These are phyloP conservation scores for Trypanosomatidae sp. DNA, from an alignment of 208 protist genomes.

Conservation along the genomic window DNA sequence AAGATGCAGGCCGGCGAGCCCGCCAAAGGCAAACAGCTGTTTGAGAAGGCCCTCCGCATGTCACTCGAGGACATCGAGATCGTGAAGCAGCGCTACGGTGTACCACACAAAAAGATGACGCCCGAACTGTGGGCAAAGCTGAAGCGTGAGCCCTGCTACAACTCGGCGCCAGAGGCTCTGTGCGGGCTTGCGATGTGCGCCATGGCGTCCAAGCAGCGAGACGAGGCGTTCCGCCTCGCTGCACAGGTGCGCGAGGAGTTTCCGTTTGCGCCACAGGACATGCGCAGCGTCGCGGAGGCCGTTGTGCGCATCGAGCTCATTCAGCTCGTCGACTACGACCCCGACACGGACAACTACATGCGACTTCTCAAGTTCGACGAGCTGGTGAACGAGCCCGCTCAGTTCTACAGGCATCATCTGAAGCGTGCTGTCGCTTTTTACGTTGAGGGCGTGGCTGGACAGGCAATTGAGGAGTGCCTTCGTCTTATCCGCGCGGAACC, in stretches of 20 bases:
- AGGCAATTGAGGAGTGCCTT: constrained; percentile 77
- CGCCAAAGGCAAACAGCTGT: constrained; percentile 68
- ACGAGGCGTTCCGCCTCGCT: constrained; percentile 47
- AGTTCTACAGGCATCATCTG: constrained; percentile 71
- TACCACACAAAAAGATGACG: constrained; percentile 75
- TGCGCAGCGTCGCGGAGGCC: constrained; percentile 72
- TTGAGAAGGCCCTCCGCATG: constrained; percentile 57
- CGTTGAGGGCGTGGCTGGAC: constrained; percentile 59
- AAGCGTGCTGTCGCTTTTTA: constrained; percentile 76
- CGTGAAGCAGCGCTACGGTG: constrained; percentile 54
- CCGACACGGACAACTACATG: constrained; percentile 80
- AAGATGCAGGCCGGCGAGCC: constrained; percentile 73
- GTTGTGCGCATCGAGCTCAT: constrained; percentile 87
- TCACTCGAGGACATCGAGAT: constrained; percentile 51
- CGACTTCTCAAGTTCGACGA: constrained; percentile 77
- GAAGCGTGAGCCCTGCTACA: constrained; percentile 81
- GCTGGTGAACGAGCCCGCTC: constrained; percentile 51
- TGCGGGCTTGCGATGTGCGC: constrained; percentile 84
- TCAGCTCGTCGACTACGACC: constrained; percentile 53
- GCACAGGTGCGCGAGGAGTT: constrained; percentile 59
- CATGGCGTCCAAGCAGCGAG: constrained; percentile 44
- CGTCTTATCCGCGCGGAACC: constrained; percentile 74
- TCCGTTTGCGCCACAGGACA: constrained; percentile 69
- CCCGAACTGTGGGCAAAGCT: constrained; percentile 61
- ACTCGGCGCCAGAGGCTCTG: constrained; percentile 72